A percentile compares a stretch with the other conserved stretches of the same genome.
These are phyloP conservation scores for Wallacemonas rigidus DNA, from an alignment of 208 protist genomes.

Conservation along the genomic window DNA sequence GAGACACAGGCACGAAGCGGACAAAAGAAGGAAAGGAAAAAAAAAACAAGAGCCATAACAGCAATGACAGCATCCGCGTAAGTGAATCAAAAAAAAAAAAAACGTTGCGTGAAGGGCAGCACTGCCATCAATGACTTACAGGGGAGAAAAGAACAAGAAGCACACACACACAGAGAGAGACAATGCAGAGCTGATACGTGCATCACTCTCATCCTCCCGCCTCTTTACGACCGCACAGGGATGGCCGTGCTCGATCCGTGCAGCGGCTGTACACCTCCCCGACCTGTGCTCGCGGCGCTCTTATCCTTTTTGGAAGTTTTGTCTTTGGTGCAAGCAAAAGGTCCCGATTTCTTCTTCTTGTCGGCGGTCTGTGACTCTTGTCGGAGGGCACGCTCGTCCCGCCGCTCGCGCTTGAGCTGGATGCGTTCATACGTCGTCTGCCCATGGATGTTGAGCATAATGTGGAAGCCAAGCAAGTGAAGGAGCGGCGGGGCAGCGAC, in stretches of 20 bases:
- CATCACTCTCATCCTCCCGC: too few relatives aligned
- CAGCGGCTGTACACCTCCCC: background rate
- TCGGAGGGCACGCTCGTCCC: slow-evolving; percentile 1
- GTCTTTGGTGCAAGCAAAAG: slow-evolving; percentile 20
- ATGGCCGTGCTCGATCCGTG: slow-evolving; percentile 12
- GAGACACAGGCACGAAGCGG: too few relatives aligned
- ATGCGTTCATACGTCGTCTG: slow-evolving; percentile 77
- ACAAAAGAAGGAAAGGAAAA: too few relatives aligned
- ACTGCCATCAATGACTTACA: too few relatives aligned
- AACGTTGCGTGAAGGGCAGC: too few relatives aligned
- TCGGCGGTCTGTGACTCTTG: background rate
- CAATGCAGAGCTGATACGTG: background rate
- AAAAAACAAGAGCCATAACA: too few relatives aligned
- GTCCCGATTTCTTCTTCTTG: slow-evolving; percentile 12
- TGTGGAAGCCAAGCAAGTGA: slow-evolving; percentile 71
- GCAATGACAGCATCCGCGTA: too few relatives aligned
- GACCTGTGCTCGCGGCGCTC: background rate
- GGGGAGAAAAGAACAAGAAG: too few relatives aligned
- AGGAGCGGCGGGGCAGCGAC: slow-evolving; percentile 38
- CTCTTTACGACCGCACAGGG: background rate
- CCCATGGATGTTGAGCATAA: slow-evolving; percentile 36
- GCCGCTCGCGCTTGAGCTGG: slow-evolving; percentile 34
- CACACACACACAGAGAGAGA: slow-evolving; percentile 18
- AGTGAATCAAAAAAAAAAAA: too few relatives aligned
- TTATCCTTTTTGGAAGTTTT: slow-evolving; percentile 21